phyloP scores from a whole-genome alignment of 192 early-diverging fungal genomes.

The Linnemannia exigua region DNA sequence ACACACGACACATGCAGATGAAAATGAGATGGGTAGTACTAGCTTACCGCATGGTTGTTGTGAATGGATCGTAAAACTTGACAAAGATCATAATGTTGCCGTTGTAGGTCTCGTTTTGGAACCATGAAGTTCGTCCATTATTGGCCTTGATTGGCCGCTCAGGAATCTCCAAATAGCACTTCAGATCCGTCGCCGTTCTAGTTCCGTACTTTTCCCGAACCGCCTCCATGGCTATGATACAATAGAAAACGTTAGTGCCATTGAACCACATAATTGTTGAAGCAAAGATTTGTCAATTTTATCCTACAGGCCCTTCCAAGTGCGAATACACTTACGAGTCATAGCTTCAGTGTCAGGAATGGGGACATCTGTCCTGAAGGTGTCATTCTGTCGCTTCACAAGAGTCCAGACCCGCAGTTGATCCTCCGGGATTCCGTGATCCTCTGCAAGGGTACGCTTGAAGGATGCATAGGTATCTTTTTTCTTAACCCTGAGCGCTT shows the following conservation, averaged over 20 bases:
- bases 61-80: constrained; percentile 85
- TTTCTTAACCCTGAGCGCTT: constrained; percentile 61
- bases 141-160: constrained; percentile 32
- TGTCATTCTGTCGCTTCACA: constrained; percentile 92
- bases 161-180: constrained; percentile 35
- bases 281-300: neutral
- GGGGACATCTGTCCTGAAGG: constrained; percentile 82
- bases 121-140: constrained; percentile 40
- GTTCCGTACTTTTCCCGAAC: constrained; percentile 33
- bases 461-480: constrained; percentile 64
- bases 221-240: constrained; percentile 42
- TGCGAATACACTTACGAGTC: constrained; percentile 50
- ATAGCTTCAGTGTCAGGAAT: constrained; percentile 61
- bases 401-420: constrained; percentile 86
- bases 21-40: too few species aligned
- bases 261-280: neutral
- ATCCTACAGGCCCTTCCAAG: neutral
- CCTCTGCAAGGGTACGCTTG: constrained; percentile 62
- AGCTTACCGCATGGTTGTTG: constrained; percentile 70
- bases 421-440: constrained; percentile 56
- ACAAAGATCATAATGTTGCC: constrained; percentile 79
- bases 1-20: too few species aligned
- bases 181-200: constrained; percentile 26
- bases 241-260: neutral
- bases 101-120: constrained; percentile 24